phyloP scores from a whole-genome alignment of 306 rosid genomes.

The Rosa chinensis region DNA sequence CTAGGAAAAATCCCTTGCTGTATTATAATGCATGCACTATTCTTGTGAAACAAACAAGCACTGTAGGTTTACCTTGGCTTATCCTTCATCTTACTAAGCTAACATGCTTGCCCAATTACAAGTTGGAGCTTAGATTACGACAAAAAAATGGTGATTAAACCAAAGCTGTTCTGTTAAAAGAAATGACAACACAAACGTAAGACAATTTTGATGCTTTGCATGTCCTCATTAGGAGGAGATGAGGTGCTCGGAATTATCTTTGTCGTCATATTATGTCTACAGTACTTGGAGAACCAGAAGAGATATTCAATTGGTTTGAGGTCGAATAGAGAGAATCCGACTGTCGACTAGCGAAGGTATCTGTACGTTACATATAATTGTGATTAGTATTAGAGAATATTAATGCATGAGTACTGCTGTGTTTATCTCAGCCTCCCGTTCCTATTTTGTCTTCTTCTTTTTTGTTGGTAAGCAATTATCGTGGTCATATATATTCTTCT shows the following conservation, averaged over 20 bases:
- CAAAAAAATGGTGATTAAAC: background rate
- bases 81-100: conserved; percentile 10
- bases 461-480: background rate
- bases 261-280: background rate
- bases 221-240: background rate
- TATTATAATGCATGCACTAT: background rate
- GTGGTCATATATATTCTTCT: background rate
- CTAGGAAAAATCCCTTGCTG: background rate
- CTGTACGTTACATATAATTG: background rate
- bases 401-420: background rate
- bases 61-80: background rate
- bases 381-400: background rate
- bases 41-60: conserved; percentile 8
- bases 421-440: background rate
- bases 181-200: background rate
- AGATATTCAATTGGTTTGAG: background rate
- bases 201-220: background rate
- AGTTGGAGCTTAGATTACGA: background rate
- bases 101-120: background rate
- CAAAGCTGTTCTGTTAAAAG: background rate
- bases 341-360: background rate
- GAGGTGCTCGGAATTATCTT: background rate
- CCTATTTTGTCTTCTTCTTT: background rate
- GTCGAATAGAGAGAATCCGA: background rate
- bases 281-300: background rate